Conservation (phyloP, 1,284 basidiomycete species). For the Ustilago curta region DNA sequence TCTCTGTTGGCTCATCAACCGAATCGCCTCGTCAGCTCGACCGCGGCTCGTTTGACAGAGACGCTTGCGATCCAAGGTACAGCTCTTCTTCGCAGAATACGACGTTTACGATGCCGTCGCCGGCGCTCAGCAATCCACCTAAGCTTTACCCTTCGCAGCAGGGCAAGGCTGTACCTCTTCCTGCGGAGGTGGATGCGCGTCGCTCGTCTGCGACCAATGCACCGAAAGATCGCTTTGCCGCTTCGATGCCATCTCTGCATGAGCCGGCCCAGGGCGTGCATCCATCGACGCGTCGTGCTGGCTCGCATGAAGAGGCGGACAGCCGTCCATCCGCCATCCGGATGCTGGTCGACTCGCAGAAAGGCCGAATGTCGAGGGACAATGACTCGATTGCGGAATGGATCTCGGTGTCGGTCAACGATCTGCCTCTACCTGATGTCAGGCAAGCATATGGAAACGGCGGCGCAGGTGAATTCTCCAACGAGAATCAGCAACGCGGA, state of each 20-base stretch:
- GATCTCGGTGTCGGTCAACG: constrained; percentile 46
- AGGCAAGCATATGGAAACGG: constrained; percentile 39
- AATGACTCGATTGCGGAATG: constrained; percentile 48
- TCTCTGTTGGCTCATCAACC: constrained; percentile 30
- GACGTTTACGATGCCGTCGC: constrained; percentile 43
- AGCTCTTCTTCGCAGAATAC: constrained; percentile 41
- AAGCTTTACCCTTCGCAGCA: constrained; percentile 9
- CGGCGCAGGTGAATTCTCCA: constrained; percentile 40
- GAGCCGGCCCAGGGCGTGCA: background rate
- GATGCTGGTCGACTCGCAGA: constrained; percentile 37
- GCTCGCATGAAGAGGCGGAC: constrained; percentile 9
- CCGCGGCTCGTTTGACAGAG: constrained; percentile 31
- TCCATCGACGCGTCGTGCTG: background rate
- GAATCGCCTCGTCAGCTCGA: constrained; percentile 17
- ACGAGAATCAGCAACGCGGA: constrained; percentile 22
- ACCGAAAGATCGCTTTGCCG: constrained; percentile 26
- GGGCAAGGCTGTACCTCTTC: background rate
- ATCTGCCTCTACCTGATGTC: constrained; percentile 24
- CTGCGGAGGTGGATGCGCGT: constrained; percentile 3
- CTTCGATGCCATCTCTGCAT: constrained; percentile 35
- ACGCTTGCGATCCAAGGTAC: constrained; percentile 19
- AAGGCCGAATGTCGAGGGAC: constrained; percentile 34
- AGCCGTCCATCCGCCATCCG: constrained; percentile 28
- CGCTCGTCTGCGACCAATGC: constrained; percentile 7
- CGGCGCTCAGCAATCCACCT: constrained; percentile 17